A percentile compares a stretch with the other conserved stretches of the same genome.
Conservation (phyloP, 352 stramenopile species). For the Sclerospora graminicola region DNA sequence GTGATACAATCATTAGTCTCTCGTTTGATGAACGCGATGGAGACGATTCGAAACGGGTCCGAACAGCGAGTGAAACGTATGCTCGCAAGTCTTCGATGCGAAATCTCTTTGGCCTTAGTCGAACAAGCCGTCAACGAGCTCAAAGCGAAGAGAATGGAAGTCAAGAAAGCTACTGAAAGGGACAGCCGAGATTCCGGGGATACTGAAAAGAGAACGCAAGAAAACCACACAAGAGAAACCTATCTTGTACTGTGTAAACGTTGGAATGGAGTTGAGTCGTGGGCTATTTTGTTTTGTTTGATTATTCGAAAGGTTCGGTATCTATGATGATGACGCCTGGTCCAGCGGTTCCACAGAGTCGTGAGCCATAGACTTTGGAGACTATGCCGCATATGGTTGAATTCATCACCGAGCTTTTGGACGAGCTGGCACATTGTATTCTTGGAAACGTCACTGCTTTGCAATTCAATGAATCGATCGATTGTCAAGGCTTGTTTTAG, state of each 20-base stretch:
- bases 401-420: too few relatives aligned
- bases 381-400: too few relatives aligned
- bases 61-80: slow-evolving; percentile 21
- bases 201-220: too few relatives aligned
- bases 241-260: too few relatives aligned
- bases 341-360: slow-evolving; percentile 21
- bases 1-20: slow-evolving; percentile 12
- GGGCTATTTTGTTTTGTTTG: too few relatives aligned
- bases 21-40: slow-evolving; percentile 14
- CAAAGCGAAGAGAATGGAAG: slow-evolving; percentile 19
- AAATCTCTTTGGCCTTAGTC: slow-evolving; percentile 17
- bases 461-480: slow-evolving; percentile 64
- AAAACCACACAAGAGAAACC: too few relatives aligned
- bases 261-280: too few relatives aligned
- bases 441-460: slow-evolving; percentile 73
- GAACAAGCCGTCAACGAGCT: slow-evolving; percentile 13
- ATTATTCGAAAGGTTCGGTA: too few relatives aligned
- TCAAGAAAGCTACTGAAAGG: slow-evolving; percentile 7
- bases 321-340: too few relatives aligned
- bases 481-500: slow-evolving; percentile 15
- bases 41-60: slow-evolving; percentile 6
- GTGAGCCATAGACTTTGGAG: too few relatives aligned
- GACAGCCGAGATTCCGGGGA: too few relatives aligned
- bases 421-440: slow-evolving; percentile 55
- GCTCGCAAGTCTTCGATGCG: slow-evolving; percentile 14